Evolutionary conservation across 495 filamentous ascomycete genomes (phyloP).

Genomic region (Talaromyces wortmannii): DNA sequence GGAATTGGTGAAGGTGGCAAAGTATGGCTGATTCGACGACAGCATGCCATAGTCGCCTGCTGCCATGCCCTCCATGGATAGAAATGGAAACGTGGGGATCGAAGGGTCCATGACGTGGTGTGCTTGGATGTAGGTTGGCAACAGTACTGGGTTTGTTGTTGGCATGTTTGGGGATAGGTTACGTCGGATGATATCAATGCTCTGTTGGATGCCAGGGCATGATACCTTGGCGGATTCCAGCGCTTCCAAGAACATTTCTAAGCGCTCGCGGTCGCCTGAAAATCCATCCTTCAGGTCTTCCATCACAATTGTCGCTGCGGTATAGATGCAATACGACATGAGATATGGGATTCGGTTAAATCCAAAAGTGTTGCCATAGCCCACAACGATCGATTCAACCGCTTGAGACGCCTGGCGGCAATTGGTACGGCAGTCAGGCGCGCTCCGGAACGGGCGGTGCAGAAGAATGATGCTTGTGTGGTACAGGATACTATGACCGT

Average conservation of each 20-base stretch:
- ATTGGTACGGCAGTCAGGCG: not conserved
- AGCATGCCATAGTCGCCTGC: not conserved
- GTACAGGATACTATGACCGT: slow-evolving; percentile 5
- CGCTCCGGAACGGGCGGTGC: slow-evolving; percentile 6
- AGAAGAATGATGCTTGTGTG: slow-evolving; percentile 11
- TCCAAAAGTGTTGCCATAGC: slow-evolving; percentile 10
- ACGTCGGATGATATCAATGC: slow-evolving; percentile 9
- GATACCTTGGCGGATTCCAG: slow-evolving; percentile 6
- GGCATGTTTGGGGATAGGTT: not conserved
- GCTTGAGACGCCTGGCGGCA: slow-evolving; percentile 4
- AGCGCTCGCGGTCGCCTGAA: not conserved
- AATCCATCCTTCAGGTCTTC: slow-evolving; percentile 4
- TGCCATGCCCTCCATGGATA: not conserved
- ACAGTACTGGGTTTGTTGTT: not conserved
- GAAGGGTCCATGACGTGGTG: not conserved
- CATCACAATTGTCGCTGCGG: slow-evolving; percentile 8
- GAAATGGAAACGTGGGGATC: not conserved
- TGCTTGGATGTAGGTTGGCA: not conserved
- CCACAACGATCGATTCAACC: slow-evolving; percentile 7
- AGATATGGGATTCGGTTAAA: slow-evolving; percentile 11
- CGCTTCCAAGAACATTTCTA: slow-evolving; percentile 6
- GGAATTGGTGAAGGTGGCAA: not conserved
- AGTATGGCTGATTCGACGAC: not conserved
- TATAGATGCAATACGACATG: slow-evolving; percentile 11
- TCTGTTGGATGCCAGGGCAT: slow-evolving; percentile 10